Conservation (phyloP, 352 stramenopile species). For the Phytophthora uliginosa region DNA sequence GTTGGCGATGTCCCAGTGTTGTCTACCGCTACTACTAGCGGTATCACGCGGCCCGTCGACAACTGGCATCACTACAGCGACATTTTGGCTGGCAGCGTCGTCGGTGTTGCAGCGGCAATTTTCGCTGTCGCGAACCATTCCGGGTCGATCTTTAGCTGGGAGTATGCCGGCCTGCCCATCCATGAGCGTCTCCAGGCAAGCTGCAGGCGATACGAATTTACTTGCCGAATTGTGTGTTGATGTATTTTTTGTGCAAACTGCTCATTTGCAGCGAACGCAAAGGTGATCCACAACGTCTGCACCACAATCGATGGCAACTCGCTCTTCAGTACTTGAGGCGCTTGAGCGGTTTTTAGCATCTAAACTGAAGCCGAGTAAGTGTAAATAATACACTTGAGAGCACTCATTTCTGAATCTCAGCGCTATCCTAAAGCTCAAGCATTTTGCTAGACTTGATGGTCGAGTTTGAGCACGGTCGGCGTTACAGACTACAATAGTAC, state of each 20-base stretch:
- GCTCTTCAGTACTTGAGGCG: not conserved
- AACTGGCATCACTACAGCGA: slow-evolving; percentile 85
- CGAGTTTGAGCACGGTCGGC: not conserved
- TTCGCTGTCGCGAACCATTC: slow-evolving; percentile 64
- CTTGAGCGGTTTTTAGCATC: not conserved
- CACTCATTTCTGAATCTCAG: too few relatives aligned
- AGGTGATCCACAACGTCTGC: not conserved
- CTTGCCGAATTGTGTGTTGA: not conserved
- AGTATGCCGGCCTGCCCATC: slow-evolving; percentile 54
- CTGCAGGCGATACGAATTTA: not conserved
- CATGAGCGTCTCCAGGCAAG: slow-evolving; percentile 39
- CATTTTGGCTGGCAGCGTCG: slow-evolving; percentile 63
- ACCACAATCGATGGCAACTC: not conserved
- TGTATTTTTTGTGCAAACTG: not conserved
- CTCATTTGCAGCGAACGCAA: not conserved
- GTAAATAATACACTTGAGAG: too few relatives aligned
- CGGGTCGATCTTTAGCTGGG: slow-evolving; percentile 56
- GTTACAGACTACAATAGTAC: not conserved
- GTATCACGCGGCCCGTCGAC: slow-evolving; percentile 54
- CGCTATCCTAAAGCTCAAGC: too few relatives aligned
- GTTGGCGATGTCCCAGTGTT: slow-evolving; percentile 66
- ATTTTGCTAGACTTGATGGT: too few relatives aligned
- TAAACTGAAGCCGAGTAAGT: not conserved
- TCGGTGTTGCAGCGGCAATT: slow-evolving; percentile 45
- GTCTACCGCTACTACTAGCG: slow-evolving; percentile 31